These are phyloP conservation scores for Pelomyxa schiedti DNA, from an alignment of 78 protist genomes.

Conservation along the genomic window DNA sequence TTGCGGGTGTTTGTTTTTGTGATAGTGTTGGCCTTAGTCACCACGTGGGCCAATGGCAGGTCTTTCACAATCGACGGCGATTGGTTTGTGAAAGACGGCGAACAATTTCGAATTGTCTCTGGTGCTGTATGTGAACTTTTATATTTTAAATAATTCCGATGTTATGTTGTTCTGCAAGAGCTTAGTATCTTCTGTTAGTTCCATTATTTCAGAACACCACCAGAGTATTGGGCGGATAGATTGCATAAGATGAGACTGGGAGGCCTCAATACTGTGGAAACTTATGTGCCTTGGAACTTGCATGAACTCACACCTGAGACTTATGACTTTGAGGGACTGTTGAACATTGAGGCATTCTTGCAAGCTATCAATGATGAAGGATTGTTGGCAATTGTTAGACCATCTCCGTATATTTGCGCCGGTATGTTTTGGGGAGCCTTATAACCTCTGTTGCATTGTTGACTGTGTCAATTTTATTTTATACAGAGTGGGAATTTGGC, in stretches of 20 bases:
- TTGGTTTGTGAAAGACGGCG: background rate
- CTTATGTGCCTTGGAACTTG: conserved; percentile 30
- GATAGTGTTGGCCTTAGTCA: too few species aligned
- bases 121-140: too few species aligned
- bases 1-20: too few species aligned
- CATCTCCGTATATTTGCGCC: conserved; percentile 25
- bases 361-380: background rate
- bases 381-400: conserved; percentile 2
- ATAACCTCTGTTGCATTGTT: background rate
- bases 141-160: too few species aligned
- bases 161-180: too few species aligned
- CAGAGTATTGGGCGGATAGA: background rate
- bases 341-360: background rate
- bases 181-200: too few species aligned
- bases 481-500: conserved; percentile 33
- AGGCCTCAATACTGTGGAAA: conserved; percentile 5
- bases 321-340: background rate
- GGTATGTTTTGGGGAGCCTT: background rate
- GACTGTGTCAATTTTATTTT: background rate
- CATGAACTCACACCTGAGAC: conserved; percentile 6
- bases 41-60: too few species aligned
- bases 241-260: background rate
- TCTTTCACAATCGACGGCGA: background rate
- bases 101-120: background rate
- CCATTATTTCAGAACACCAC: background rate